phyloP scores from a whole-genome alignment of 2,329 filamentous ascomycete genomes.

The Drechslerella coelobrocha region DNA sequence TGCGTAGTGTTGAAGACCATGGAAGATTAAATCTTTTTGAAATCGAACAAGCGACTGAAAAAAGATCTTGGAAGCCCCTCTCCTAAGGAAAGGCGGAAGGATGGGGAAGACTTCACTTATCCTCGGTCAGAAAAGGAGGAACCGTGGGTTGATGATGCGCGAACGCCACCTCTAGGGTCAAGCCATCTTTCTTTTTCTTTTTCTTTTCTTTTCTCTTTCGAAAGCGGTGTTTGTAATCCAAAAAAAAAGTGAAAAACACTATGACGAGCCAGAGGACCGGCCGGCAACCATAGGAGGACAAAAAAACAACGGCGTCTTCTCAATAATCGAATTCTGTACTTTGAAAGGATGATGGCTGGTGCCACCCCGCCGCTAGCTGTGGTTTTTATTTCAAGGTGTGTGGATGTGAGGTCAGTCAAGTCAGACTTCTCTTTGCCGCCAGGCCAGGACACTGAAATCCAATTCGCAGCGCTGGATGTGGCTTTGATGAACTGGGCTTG shows the following conservation, averaged over 20 bases:
- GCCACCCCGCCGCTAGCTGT: no score
- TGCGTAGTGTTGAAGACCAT: no score
- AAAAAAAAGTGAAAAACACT: constrained; percentile 5
- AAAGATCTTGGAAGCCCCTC: no score
- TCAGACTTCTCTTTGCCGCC: constrained; percentile 25
- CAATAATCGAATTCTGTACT: no score
- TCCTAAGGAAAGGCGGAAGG: no score
- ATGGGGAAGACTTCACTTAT: constrained; percentile 8
- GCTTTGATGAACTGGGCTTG: constrained; percentile 1
- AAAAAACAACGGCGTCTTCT: not conserved
- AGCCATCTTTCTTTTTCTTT: constrained; percentile 8
- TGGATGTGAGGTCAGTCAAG: constrained; percentile 1
- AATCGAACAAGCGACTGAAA: no score
- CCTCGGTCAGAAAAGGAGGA: constrained; percentile 16
- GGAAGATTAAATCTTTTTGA: no score
- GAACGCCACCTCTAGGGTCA: constrained; percentile 33
- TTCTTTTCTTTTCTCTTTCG: not conserved
- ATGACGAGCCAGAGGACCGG: constrained; percentile 21
- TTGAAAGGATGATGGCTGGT: no score
- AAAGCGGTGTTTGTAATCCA: no score
- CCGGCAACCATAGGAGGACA: constrained; percentile 40
- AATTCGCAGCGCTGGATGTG: constrained; percentile 28
- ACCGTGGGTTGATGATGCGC: constrained; percentile 38
- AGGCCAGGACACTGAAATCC: constrained; percentile 17
- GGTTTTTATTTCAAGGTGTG: no score